phyloP scores from a whole-genome alignment of 2,329 filamentous ascomycete species.

The Samsoniella hepiali region DNA sequence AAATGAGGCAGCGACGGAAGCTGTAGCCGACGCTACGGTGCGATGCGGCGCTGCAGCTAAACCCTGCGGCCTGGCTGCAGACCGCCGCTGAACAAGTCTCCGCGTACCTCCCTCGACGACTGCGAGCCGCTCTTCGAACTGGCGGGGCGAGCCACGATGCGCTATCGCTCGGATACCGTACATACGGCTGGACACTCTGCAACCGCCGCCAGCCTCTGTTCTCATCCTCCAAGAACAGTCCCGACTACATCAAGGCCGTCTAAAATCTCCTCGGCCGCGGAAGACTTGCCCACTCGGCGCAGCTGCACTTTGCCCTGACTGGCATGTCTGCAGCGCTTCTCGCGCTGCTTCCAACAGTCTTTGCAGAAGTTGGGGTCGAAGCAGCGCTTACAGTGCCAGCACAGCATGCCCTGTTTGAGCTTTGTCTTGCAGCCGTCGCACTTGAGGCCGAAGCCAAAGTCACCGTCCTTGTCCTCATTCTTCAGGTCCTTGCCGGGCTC shows the following conservation, averaged over 20 bases:
- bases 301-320: conserved; percentile 21
- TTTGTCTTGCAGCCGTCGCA: conserved; percentile 41
- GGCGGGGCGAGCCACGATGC: too few relatives aligned
- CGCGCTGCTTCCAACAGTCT: conserved; percentile 21
- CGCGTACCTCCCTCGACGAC: too few relatives aligned
- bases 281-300: conserved; percentile 20
- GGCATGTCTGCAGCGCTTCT: conserved; percentile 23
- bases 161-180: too few relatives aligned
- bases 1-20: conserved; percentile 23
- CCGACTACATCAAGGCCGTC: background rate
- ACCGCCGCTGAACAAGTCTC: too few relatives aligned
- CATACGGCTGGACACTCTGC: too few relatives aligned
- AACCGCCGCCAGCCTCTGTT: too few relatives aligned
- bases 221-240: background rate
- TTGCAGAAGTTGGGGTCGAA: conserved; percentile 23
- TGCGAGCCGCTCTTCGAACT: too few relatives aligned
- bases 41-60: background rate
- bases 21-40: background rate
- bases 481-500: conserved; percentile 9
- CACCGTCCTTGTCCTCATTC: conserved; percentile 9
- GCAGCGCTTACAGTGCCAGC: conserved; percentile 25
- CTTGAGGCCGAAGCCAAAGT: conserved; percentile 33
- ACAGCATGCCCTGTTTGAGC: conserved; percentile 20
- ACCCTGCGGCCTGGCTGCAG: too few relatives aligned
- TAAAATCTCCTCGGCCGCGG: conserved; percentile 13